Conservation (phyloP, 169 alveolate genomes). For the Eimeria brunetti region DNA sequence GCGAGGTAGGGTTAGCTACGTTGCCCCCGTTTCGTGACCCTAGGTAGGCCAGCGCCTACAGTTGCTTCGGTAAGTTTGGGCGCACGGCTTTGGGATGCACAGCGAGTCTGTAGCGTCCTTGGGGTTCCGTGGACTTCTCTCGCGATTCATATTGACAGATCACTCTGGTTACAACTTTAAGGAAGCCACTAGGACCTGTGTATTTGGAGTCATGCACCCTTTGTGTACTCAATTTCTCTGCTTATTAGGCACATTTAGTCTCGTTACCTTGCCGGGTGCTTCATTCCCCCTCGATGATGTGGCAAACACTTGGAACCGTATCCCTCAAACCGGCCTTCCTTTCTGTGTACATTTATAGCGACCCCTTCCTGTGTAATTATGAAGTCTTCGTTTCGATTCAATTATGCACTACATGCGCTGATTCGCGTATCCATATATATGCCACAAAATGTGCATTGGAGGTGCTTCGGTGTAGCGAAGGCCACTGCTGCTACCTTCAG, state of each 20-base stretch:
- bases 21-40: no score
- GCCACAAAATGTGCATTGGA: not conserved
- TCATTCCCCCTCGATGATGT: no score
- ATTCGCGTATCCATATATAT: not conserved
- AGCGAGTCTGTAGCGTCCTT: not conserved
- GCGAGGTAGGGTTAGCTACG: not conserved
- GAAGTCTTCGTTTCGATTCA: not conserved
- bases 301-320: not conserved
- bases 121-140: not conserved
- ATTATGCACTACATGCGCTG: not conserved
- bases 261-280: no score
- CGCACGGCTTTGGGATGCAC: no score
- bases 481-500: not conserved
- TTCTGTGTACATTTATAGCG: not conserved
- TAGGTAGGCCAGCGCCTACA: not conserved
- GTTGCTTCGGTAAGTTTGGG: not conserved
- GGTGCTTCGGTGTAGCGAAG: not conserved
- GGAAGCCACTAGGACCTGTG: not conserved
- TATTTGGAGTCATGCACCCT: not conserved
- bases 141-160: not conserved
- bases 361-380: not conserved
- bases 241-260: no score
- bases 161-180: not conserved
- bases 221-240: no score
- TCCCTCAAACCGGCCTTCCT: not conserved